A percentile compares a stretch with the other conserved stretches of the same genome.
Evolutionary conservation across 345 rosid genomes (phyloP).

Genomic region (Euphorbia peplus): DNA sequence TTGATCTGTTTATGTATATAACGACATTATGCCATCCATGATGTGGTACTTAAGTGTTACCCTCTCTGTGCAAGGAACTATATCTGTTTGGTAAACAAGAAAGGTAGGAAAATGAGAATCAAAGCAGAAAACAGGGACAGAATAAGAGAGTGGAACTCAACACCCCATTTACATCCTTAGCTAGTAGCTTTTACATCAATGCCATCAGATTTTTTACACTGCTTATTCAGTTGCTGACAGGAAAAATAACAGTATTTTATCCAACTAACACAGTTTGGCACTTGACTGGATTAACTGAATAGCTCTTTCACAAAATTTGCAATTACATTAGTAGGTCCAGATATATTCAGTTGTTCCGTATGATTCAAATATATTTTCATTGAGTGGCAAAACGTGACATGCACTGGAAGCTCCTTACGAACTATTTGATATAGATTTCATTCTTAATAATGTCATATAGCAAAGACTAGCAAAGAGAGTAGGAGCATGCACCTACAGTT

Average conservation of each 20-base stretch:
- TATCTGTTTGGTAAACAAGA: not conserved
- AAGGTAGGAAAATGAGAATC: not conserved
- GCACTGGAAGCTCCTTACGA: not conserved
- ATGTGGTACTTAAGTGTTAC: not conserved
- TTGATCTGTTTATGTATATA: not conserved
- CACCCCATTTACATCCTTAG: not conserved
- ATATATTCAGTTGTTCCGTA: not conserved
- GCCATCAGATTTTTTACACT: not conserved
- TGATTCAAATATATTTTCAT: not conserved
- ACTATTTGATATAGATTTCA: constrained; percentile 2
- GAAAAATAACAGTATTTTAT: not conserved
- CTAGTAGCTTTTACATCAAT: not conserved
- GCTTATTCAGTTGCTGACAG: not conserved
- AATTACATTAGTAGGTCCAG: not conserved
- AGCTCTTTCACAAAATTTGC: not conserved
- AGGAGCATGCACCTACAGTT: not conserved
- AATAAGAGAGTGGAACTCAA: not conserved
- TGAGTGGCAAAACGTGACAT: not conserved
- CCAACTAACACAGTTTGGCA: not conserved
- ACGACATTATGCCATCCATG: not conserved
- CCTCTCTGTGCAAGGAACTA: not conserved
- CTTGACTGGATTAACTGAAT: not conserved
- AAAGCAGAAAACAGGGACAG: not conserved
- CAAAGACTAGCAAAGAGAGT: not conserved
- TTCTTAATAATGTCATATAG: not conserved